Percentiles rank a stretch among this genome's conserved stretches.
phyloP scores from a whole-genome alignment of 2,329 filamentous ascomycete genomes.

The Alternaria sp. region DNA sequence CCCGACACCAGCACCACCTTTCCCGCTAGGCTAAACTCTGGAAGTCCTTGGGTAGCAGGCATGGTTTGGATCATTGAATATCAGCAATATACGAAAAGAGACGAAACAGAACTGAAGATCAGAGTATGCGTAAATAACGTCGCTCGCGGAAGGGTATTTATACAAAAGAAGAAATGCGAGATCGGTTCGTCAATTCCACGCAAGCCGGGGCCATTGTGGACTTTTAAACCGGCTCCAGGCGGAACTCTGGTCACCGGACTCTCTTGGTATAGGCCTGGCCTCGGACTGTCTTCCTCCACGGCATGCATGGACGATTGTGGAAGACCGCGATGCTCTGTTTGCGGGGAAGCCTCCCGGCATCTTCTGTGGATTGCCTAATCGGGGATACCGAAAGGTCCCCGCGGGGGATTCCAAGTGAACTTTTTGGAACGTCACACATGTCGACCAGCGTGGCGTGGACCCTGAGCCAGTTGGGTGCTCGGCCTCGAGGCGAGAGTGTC shows the following conservation, averaged over 20 bases:
- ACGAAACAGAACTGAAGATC: not conserved
- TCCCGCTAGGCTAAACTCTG: slow-evolving; percentile 77
- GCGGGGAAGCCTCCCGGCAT: slow-evolving; percentile 21
- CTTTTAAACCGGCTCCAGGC: slow-evolving; percentile 5
- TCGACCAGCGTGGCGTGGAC: not conserved
- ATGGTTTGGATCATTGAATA: slow-evolving; percentile 10
- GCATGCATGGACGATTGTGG: slow-evolving; percentile 8
- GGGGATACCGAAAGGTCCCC: slow-evolving; percentile 14
- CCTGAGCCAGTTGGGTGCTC: not conserved
- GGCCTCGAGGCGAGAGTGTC: slow-evolving; percentile 1
- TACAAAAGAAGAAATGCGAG: not conserved
- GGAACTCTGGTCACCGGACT: slow-evolving; percentile 5
- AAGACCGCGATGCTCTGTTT: slow-evolving; percentile 14
- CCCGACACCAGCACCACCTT: slow-evolving; percentile 76
- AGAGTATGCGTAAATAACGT: not conserved
- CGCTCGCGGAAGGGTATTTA: slow-evolving; percentile 1
- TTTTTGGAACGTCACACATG: slow-evolving; percentile 4
- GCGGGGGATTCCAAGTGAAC: slow-evolving; percentile 2
- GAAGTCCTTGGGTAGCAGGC: slow-evolving; percentile 52
- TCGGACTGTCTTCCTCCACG: not conserved
- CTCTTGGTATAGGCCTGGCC: slow-evolving; percentile 9
- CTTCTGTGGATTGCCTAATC: slow-evolving; percentile 15
- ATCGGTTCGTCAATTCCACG: not conserved
- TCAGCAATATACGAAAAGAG: not conserved
- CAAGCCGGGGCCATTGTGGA: slow-evolving; percentile 11